A percentile compares a stretch with the other conserved stretches of the same genome.
Evolutionary conservation across 108 stramenopile species (phyloP).

Genomic region (Bacterosira constricta): DNA sequence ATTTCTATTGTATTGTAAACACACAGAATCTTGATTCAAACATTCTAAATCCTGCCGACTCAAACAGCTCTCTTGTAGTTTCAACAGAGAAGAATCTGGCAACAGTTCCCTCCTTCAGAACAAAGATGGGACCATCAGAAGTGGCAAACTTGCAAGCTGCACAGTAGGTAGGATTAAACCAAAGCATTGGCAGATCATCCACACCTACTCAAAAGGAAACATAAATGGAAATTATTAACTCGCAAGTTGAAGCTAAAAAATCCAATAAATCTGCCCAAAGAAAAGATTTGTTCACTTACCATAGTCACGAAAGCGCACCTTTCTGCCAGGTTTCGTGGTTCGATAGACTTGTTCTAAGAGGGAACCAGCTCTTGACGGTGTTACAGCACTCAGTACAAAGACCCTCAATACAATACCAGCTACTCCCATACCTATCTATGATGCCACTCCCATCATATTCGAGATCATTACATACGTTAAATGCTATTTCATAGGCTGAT

Average conservation of each 20-base stretch:
- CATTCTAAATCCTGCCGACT: constrained; percentile 31
- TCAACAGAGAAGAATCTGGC: constrained; percentile 40
- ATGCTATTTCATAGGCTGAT: constrained; percentile 5
- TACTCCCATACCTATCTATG: constrained; percentile 9
- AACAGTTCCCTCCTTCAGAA: constrained; percentile 41
- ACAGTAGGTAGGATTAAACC: constrained; percentile 34
- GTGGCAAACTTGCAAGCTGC: constrained; percentile 4
- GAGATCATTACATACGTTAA: no score
- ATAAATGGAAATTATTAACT: no score
- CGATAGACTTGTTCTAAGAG: constrained; percentile 23
- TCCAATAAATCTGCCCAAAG: no score
- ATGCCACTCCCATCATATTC: background rate
- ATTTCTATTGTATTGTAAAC: constrained; percentile 48
- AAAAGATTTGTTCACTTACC: no score
- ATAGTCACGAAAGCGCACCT: constrained; percentile 49
- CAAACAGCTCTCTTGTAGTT: constrained; percentile 15
- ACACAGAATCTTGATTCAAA: constrained; percentile 41
- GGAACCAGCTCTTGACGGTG: constrained; percentile 10
- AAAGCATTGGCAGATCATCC: constrained; percentile 50
- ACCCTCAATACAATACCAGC: constrained; percentile 37
- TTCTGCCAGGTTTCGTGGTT: constrained; percentile 13
- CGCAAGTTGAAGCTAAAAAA: no score
- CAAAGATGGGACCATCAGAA: constrained; percentile 34
- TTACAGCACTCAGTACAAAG: constrained; percentile 44
- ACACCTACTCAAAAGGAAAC: no score